Evolutionary conservation across 192 early-diverging fungal species (phyloP), one percentile per base, ranked within the genome.

Genomic region (Powellomyces hirtus): DNA sequence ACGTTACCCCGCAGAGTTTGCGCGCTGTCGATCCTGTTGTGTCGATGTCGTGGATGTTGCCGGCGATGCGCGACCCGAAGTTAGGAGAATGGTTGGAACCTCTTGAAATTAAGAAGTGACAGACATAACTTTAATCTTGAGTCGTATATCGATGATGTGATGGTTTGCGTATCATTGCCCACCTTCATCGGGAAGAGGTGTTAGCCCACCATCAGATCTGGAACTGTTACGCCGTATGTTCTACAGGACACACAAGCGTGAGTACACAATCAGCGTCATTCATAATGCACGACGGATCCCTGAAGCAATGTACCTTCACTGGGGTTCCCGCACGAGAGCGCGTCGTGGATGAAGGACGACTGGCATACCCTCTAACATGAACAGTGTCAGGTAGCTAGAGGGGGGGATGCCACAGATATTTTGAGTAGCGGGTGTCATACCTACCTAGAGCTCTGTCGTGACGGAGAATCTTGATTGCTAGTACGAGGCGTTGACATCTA

Each of bases 151-250:
- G 34, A 49, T 2, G 11, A 3, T 11, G 16, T 13, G 22, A 18
- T 24, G 13, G 29, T 0, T 11, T 36, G 6, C 24, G 2, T 49
- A n/a, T 8, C 51, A 16, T 65, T n/a, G n/a, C n/a, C n/a, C n/a
- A 68, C 66, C 62, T 13, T 71, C 70, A 51, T 56, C 52, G 26
- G 62, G 62, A 1, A 72, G 53, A 4, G 71, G 71, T 13, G 71
- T 72, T 0, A 72, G 38, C 22, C 71, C 71, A 7, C 71, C 71
- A n/a, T 38, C 69, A 20, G 69, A 63, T 4, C 67, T 18, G 4
- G 46, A 20, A 33, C 57, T 59, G 45, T 59, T 49, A 29, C 57
- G 36, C 31, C 65, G 65, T 27, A 67, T 14, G 34, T n/a, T 57
- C 51, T 64, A 27, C 51, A 11, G 51, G 26, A 20, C n/a, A 13